A percentile compares a stretch with the other conserved stretches of the same genome.
Evolutionary conservation across 1,284 basidiomycete genomes (phyloP).

Genomic region (Microbotryomycetes sp.): DNA sequence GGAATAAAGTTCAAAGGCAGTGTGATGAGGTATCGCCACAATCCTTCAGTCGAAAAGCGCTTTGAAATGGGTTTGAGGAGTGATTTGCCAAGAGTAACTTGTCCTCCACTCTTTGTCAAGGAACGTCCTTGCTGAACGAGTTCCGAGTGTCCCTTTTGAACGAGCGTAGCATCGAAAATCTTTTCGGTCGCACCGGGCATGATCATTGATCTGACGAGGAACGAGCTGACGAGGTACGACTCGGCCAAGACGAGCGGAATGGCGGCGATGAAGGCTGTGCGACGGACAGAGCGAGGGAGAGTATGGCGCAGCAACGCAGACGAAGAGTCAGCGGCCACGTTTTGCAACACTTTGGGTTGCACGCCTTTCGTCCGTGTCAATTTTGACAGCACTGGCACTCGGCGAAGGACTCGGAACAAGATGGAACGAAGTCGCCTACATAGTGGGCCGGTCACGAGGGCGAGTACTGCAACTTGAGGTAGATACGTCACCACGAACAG

Average conservation of each 20-base stretch:
- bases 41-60: constrained; percentile 20
- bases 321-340: background rate
- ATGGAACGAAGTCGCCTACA: constrained; percentile 28
- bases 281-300: background rate
- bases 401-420: background rate
- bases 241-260: constrained; percentile 46
- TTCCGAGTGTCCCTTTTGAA: constrained; percentile 40
- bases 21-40: constrained; percentile 49
- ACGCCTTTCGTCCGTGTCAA: background rate
- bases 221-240: constrained; percentile 45
- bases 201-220: constrained; percentile 49
- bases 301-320: background rate
- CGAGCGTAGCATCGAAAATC: constrained; percentile 45
- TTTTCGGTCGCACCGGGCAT: constrained; percentile 43
- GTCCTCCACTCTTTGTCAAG: constrained; percentile 37
- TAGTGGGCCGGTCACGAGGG: constrained; percentile 56
- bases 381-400: background rate
- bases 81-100: constrained; percentile 41
- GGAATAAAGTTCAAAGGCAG: constrained; percentile 61
- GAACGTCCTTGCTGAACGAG: constrained; percentile 44
- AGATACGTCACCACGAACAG: constrained; percentile 60
- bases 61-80: constrained; percentile 42
- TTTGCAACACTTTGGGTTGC: background rate
- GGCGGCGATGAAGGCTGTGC: constrained; percentile 41
- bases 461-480: constrained; percentile 59